These are phyloP conservation scores for Cladophialophora yegresii DNA, from an alignment of 2,329 filamentous ascomycete species.

Conservation along the genomic window DNA sequence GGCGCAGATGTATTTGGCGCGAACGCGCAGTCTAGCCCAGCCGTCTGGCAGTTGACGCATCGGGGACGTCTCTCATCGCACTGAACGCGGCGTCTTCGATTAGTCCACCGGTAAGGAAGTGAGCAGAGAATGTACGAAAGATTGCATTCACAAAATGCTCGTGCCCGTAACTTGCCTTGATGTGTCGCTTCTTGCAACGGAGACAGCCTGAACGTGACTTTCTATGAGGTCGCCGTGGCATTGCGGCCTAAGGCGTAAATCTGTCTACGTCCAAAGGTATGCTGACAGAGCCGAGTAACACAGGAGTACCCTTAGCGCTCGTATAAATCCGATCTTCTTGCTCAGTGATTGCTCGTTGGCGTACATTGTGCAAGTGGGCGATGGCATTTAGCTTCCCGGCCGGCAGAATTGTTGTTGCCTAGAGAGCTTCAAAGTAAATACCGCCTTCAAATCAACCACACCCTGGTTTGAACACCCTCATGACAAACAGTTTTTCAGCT, in stretches of 20 bases:
- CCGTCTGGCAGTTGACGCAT: conserved; percentile 41
- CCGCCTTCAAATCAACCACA: neutral
- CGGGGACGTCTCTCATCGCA: conserved; percentile 42
- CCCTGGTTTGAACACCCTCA: neutral
- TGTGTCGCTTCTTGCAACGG: conserved; percentile 45
- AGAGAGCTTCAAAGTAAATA: neutral
- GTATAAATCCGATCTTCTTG: neutral
- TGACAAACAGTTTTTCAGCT: neutral
- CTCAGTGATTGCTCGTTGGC: neutral
- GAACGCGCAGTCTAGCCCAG: conserved; percentile 29
- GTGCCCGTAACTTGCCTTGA: conserved; percentile 39
- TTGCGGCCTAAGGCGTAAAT: neutral
- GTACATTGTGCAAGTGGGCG: neutral
- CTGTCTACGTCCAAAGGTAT: neutral
- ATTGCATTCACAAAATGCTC: too few relatives aligned
- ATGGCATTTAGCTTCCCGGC: neutral
- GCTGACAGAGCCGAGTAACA: too few relatives aligned
- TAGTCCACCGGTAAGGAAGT: neutral
- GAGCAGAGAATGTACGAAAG: neutral
- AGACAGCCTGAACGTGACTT: conserved; percentile 45
- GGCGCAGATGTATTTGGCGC: conserved; percentile 2
- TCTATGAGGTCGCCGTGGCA: conserved; percentile 40
- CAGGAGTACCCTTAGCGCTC: neutral
- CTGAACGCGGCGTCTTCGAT: conserved; percentile 25
- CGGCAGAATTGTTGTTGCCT: conserved; percentile 9